Evolutionary conservation across 2,329 filamentous ascomycete genomes (phyloP).

Genomic region (Colletotrichum cereale): DNA sequence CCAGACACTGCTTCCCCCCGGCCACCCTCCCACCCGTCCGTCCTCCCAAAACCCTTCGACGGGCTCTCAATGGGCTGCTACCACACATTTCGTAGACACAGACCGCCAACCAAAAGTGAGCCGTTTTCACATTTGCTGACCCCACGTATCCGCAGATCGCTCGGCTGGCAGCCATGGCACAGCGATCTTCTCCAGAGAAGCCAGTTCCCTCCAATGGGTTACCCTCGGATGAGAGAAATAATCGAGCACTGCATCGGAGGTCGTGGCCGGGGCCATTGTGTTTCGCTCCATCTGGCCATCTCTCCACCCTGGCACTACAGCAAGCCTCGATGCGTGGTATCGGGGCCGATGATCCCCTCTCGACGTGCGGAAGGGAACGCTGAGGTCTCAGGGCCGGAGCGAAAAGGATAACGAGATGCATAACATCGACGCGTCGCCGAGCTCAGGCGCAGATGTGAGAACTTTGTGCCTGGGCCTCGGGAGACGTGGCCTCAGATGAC

Average conservation of each 20-base stretch:
- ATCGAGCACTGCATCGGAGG: neutral
- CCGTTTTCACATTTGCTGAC: conserved; percentile 10
- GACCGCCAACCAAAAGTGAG: conserved; percentile 30
- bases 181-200: conserved; percentile 24
- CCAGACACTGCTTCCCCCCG: conserved; percentile 12
- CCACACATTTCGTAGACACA: conserved; percentile 10
- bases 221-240: conserved; percentile 14
- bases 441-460: neutral
- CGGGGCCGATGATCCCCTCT: conserved; percentile 16
- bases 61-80: conserved; percentile 13
- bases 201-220: conserved; percentile 29
- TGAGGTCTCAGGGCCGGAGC: neutral
- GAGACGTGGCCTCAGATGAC: neutral
- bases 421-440: neutral
- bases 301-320: conserved; percentile 13
- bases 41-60: conserved; percentile 6
- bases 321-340: conserved; percentile 5
- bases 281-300: conserved; percentile 13
- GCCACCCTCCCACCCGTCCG: neutral
- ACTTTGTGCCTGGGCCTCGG: neutral
- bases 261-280: neutral
- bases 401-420: neutral
- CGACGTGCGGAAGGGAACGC: neutral
- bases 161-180: conserved; percentile 9
- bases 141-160: conserved; percentile 38